Percentiles rank a stretch among this genome's conserved stretches.
Evolutionary conservation across 2,329 filamentous ascomycete species (phyloP).

Genomic region (Fusarium metavorans): DNA sequence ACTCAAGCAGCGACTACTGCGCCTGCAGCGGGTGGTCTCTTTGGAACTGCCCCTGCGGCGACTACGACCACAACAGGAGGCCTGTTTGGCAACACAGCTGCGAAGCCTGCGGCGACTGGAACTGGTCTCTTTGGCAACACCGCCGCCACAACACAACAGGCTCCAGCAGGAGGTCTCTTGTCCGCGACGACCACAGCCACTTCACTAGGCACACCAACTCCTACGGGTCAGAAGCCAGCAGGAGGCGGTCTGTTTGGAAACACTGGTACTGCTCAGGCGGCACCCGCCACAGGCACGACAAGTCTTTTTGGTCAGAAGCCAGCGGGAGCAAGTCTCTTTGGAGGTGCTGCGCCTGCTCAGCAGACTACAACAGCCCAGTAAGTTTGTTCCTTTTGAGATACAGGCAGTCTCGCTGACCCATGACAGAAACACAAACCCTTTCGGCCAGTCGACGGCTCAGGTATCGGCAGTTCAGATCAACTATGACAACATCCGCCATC

Average conservation of each 20-base stretch:
- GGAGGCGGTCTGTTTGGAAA: constrained; percentile 49
- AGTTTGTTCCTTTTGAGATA: neutral
- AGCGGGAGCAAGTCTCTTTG: constrained; percentile 38
- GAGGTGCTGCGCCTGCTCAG: constrained; percentile 23
- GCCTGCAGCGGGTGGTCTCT: neutral
- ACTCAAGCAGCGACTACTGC: neutral
- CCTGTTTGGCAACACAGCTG: neutral
- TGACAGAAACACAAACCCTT: constrained; percentile 47
- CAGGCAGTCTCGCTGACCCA: constrained; percentile 26
- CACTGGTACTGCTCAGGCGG: constrained; percentile 33
- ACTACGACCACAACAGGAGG: neutral
- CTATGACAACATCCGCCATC: constrained; percentile 81
- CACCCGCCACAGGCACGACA: constrained; percentile 22
- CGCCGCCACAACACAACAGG: neutral
- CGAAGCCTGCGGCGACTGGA: neutral
- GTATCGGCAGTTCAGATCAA: constrained; percentile 84
- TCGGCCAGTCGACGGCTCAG: constrained; percentile 58
- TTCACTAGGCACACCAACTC: neutral
- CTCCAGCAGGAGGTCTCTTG: neutral
- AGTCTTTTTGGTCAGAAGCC: constrained; percentile 31
- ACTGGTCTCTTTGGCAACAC: neutral
- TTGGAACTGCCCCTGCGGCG: neutral
- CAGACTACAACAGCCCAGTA: constrained; percentile 21
- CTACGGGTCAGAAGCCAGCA: constrained; percentile 8
- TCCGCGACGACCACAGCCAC: neutral